phyloP scores from a whole-genome alignment of 495 filamentous ascomycete species.

The Halenospora varia region DNA sequence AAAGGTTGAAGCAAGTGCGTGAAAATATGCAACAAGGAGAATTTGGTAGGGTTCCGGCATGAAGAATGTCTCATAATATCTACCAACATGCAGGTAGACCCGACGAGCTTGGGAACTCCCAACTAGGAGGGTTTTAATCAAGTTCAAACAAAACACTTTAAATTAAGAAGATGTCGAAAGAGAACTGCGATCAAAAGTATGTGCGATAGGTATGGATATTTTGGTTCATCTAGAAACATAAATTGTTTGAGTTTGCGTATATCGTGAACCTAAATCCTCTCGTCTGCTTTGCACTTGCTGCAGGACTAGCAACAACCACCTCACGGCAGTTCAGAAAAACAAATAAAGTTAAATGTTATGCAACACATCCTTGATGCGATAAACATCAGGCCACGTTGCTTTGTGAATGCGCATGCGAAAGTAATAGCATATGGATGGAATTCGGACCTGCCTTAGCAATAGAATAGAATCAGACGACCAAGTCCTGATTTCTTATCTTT shows the following conservation, averaged over 20 bases:
- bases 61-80: not conserved
- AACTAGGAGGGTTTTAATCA: not conserved
- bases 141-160: not conserved
- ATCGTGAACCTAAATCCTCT: not conserved
- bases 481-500: no score
- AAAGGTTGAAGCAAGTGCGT: not conserved
- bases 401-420: no score
- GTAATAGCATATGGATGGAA: no score
- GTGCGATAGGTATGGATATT: not conserved
- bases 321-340: not conserved
- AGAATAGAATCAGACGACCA: no score
- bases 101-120: not conserved
- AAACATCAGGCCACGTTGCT: no score
- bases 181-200: not conserved
- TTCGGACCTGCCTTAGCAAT: no score
- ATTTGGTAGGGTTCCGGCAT: not conserved
- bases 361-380: no score
- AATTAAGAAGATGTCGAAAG: not conserved
- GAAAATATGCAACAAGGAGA: not conserved
- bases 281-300: no score
- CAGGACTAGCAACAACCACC: not conserved
- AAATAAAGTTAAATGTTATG: no score
- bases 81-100: not conserved
- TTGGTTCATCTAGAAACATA: not conserved
- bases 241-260: not conserved